Conservation (phyloP, 2,329 filamentous ascomycete genomes). For the Colletotrichum nymphaeae region DNA sequence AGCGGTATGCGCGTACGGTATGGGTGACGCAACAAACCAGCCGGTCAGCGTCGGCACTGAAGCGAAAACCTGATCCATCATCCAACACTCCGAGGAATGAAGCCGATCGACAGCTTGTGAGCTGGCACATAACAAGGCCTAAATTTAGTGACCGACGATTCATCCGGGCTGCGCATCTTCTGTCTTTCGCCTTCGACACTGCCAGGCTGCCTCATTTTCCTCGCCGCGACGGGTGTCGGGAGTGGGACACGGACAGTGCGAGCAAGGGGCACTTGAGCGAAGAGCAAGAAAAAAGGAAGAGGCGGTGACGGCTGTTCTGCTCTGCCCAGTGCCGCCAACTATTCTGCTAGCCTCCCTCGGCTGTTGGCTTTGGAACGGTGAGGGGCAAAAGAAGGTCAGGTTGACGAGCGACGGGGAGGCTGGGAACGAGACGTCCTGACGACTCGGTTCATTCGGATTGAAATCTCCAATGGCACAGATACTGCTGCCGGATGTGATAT, state of each 20-base stretch:
- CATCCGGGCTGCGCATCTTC: constrained; percentile 1
- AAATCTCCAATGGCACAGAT: neutral
- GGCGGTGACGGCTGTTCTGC: constrained; percentile 32
- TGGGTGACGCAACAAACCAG: constrained; percentile 32
- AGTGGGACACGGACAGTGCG: constrained; percentile 36
- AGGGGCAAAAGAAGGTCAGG: constrained; percentile 26
- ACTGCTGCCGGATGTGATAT: neutral
- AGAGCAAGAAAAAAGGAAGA: constrained; percentile 9
- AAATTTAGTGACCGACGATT: constrained; percentile 29
- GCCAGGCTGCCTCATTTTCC: constrained; percentile 6
- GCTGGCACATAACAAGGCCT: constrained; percentile 32
- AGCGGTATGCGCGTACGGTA: constrained; percentile 16
- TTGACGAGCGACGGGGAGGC: constrained; percentile 17
- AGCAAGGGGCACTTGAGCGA: constrained; percentile 9
- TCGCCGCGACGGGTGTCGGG: constrained; percentile 17
- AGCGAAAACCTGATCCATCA: constrained; percentile 28
- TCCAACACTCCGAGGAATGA: constrained; percentile 29
- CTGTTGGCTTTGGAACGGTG: constrained; percentile 29
- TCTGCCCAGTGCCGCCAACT: constrained; percentile 4
- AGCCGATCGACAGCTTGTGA: constrained; percentile 33
- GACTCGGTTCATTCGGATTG: neutral
- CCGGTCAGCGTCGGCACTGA: constrained; percentile 32
- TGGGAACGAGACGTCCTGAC: constrained; percentile 16
- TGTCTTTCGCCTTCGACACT: constrained; percentile 14
- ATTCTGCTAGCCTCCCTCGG: constrained; percentile 25